These are phyloP conservation scores for Aspergillus pseudotamarii DNA, from an alignment of 2,329 filamentous ascomycete species.

Conservation along the genomic window DNA sequence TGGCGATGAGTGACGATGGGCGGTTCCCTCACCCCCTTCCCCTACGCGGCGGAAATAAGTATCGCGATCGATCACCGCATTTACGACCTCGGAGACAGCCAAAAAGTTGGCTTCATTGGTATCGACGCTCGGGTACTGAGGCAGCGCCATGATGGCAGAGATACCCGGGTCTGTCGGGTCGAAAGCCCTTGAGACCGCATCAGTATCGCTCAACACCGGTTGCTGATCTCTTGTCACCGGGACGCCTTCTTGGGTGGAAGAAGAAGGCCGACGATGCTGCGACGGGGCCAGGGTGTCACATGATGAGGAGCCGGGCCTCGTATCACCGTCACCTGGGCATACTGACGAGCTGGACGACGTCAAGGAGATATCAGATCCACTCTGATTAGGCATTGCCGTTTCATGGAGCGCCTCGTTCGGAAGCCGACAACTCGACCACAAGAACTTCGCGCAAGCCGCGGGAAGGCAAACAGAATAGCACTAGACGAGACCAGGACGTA, in stretches of 20 bases:
- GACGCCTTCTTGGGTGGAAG: constrained; percentile 8
- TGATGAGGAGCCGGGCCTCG: constrained; percentile 16
- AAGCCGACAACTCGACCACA: constrained; percentile 7
- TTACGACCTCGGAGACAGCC: constrained; percentile 31
- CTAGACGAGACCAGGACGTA: constrained; percentile 3
- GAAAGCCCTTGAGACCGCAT: background rate
- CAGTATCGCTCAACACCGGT: background rate
- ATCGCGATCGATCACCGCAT: constrained; percentile 27
- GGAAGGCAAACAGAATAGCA: constrained; percentile 2
- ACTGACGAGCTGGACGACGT: constrained; percentile 13
- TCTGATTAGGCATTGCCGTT: constrained; percentile 19
- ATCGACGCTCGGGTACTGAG: constrained; percentile 28
- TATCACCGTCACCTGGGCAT: constrained; percentile 13
- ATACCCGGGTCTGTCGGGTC: constrained; percentile 24
- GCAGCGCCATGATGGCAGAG: constrained; percentile 34
- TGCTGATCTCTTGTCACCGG: background rate
- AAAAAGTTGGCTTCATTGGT: constrained; percentile 24
- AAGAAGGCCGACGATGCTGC: constrained; percentile 11
- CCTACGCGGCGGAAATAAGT: constrained; percentile 8
- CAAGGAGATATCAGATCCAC: constrained; percentile 14
- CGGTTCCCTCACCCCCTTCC: background rate
- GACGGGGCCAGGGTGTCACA: constrained; percentile 1
- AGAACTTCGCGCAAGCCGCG: constrained; percentile 14
- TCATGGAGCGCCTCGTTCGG: constrained; percentile 11
- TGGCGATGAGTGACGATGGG: constrained; percentile 14